phyloP scores from a whole-genome alignment of 768 basidiomycete species.

The Russula ochroleuca region DNA sequence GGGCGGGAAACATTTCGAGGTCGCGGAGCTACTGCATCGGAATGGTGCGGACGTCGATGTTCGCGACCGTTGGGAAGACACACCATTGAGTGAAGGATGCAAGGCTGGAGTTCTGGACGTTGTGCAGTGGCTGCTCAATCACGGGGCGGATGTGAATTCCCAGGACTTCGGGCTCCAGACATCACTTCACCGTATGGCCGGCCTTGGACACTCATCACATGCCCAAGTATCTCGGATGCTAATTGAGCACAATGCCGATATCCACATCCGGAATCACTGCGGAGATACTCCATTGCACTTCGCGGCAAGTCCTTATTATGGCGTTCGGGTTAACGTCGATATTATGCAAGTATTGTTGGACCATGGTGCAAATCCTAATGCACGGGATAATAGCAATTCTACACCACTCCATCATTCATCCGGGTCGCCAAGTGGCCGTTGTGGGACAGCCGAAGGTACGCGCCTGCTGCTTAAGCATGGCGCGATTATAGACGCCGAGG shows the following conservation, averaged over 20 bases:
- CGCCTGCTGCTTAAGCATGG: too few relatives aligned
- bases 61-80: background rate
- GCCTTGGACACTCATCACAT: background rate
- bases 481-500: background rate
- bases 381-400: background rate
- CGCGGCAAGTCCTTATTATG: background rate
- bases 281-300: too few relatives aligned
- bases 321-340: too few relatives aligned
- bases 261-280: too few relatives aligned
- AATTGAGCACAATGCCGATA: too few relatives aligned
- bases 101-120: background rate
- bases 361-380: too few relatives aligned
- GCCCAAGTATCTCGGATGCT: too few relatives aligned
- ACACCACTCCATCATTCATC: background rate
- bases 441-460: background rate
- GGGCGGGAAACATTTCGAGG: too few relatives aligned
- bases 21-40: background rate
- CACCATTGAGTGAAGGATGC: background rate
- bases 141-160: background rate
- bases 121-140: background rate
- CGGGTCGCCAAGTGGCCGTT: too few relatives aligned
- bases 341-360: background rate
- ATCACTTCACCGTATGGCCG: slow-evolving; percentile 1
- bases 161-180: rapidly evolving
- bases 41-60: background rate